phyloP scores from a whole-genome alignment of 202 grass and related monocot genomes.

The Carex sylvatica region DNA sequence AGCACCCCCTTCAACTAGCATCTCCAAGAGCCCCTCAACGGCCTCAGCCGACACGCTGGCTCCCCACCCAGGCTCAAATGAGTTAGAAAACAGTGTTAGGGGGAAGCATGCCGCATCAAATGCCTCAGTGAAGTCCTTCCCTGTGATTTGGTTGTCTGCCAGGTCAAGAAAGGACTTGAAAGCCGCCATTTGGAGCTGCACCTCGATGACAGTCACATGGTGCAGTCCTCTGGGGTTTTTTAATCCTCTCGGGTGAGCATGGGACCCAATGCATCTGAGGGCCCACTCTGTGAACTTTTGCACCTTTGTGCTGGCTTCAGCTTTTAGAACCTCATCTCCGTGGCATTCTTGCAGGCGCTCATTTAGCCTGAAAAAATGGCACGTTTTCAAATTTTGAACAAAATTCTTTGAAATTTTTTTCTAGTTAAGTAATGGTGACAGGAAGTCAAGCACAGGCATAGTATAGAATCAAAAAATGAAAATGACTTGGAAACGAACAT shows the following conservation, averaged over 20 bases:
- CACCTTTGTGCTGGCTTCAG: slow-evolving; percentile 82
- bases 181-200: slow-evolving; percentile 76
- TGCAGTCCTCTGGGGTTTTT: slow-evolving; percentile 53
- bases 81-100: slow-evolving; percentile 86
- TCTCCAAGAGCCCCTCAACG: slow-evolving; percentile 76
- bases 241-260: slow-evolving; percentile 50
- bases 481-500: neutral
- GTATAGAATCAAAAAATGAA: no score
- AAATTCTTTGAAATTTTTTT: neutral
- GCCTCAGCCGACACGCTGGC: slow-evolving; percentile 63
- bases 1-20: slow-evolving; percentile 94
- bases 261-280: slow-evolving; percentile 82
- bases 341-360: slow-evolving; percentile 95
- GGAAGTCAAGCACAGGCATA: neutral
- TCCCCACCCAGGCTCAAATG: slow-evolving; percentile 78
- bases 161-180: slow-evolving; percentile 93
- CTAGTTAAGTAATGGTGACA: neutral
- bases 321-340: slow-evolving; percentile 83
- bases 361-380: slow-evolving; percentile 51
- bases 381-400: neutral
- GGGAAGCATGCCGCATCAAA: slow-evolving; percentile 99
- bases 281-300: slow-evolving; percentile 99
- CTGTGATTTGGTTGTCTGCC: slow-evolving; percentile 83
- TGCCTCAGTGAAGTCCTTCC: slow-evolving; percentile 95
- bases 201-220: slow-evolving; percentile 68